Percentiles rank a stretch among this genome's conserved stretches.
Evolutionary conservation across 2,329 filamentous ascomycete genomes (phyloP).

Genomic region (Aspergillus pseudoglaucus): DNA sequence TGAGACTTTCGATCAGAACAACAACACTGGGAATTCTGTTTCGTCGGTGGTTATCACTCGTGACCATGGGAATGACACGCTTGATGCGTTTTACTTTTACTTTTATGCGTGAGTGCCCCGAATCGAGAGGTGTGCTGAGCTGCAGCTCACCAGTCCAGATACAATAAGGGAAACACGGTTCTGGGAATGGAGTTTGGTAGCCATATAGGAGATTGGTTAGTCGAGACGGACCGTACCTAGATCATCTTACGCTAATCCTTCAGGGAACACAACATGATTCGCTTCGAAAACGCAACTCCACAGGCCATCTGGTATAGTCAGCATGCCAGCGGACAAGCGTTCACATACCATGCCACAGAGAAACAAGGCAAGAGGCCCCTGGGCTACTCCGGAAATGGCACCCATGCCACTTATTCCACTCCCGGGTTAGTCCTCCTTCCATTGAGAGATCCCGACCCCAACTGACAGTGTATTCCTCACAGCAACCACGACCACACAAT

Average conservation of each 20-base stretch:
- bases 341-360: slow-evolving; percentile 51
- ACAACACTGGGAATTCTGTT: slow-evolving; percentile 46
- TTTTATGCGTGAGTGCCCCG: slow-evolving; percentile 47
- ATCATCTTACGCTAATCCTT: background rate
- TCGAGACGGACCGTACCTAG: slow-evolving; percentile 1
- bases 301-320: slow-evolving; percentile 57
- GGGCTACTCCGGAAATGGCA: slow-evolving; percentile 54
- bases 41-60: slow-evolving; percentile 52
- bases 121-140: background rate
- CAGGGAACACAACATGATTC: slow-evolving; percentile 62
- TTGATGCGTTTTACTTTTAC: slow-evolving; percentile 60
- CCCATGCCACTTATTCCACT: slow-evolving; percentile 60
- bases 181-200: slow-evolving; percentile 47
- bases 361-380: slow-evolving; percentile 51
- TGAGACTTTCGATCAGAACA: slow-evolving; percentile 45
- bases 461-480: background rate
- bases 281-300: slow-evolving; percentile 53
- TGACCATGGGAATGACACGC: slow-evolving; percentile 46
- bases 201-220: slow-evolving; percentile 58
- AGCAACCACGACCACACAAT: slow-evolving; percentile 58
- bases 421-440: slow-evolving; percentile 30
- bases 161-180: slow-evolving; percentile 49
- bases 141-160: slow-evolving; percentile 23
- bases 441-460: background rate
- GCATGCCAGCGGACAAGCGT: slow-evolving; percentile 57